Base-by-base conservation (phyloP, 129 eudicot genomes). In the Escallonia herrerae region DNA sequence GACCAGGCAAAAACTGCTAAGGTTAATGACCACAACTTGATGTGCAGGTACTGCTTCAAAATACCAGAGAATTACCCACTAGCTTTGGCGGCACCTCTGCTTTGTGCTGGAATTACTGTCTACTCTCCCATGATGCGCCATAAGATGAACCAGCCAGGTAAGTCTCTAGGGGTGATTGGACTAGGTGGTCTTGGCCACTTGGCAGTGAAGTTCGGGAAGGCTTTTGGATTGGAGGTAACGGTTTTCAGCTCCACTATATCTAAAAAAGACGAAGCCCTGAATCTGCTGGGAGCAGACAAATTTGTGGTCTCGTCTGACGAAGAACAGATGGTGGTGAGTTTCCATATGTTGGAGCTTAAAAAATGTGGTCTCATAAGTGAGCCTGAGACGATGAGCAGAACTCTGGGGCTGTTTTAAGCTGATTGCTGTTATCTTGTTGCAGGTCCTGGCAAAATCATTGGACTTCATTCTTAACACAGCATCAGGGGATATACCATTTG, bases 81-180 rank as follows among this genome's bases (percentile, higher is more conserved):
- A 64, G 77, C 85, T 59, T 63, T 73, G 13, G 97, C 96, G 65
- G 97, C 96, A 14, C 97, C 97, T 71, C 76, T 90, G 78, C 73
- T 90, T 5, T 90, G 97, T 80, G 95, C 97, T 72, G 97, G 97
- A 66, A 91, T 91, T 61, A 91, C 97, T n/a, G 97, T 91, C 63
- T 91, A 87, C 81, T 51, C 90, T 57, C 97, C 97, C 46, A 91
- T 91, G 97, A 77, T 84, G 52, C 75, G 73, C 47, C 96, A 87
- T 77, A 81, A 81, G 66, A 91, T 91, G 95, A 87, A 85, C 62
- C 90, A 81, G 58, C 90, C 95, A 5, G 97, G 95, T 33, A 91
- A 87, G 49, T 84, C 90, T 39, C 77, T 91, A 12, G 97, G 97
- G 62, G 97, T 91, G 58, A 69, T 91, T 39, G 97, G 97, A 48